phyloP scores from a whole-genome alignment of 345 rosid species.

The Euphorbia pulcherrima region DNA sequence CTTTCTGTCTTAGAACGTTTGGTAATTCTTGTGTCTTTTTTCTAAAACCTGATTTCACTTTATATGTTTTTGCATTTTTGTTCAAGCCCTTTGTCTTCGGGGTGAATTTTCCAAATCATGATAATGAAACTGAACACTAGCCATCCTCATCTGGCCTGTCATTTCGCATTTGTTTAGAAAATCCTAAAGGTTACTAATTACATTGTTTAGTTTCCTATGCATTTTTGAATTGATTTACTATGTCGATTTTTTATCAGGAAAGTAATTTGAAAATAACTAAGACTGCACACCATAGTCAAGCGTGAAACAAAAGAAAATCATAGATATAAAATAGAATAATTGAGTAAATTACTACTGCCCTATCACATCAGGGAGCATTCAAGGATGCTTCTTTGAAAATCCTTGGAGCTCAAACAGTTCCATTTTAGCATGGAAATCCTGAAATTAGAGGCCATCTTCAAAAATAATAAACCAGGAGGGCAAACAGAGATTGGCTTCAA shows the following conservation, averaged over 20 bases:
- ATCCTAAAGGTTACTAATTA: not conserved
- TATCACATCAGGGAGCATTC: not conserved
- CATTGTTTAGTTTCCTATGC: not conserved
- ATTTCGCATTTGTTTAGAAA: not conserved
- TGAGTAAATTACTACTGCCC: not conserved
- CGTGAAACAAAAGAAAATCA: slow-evolving; percentile 1
- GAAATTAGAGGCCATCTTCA: not conserved
- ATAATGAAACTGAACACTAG: not conserved
- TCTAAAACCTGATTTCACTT: not conserved
- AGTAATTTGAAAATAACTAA: not conserved
- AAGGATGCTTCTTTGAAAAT: not conserved
- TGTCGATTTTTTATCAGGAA: not conserved
- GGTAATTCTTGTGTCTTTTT: slow-evolving; percentile 40
- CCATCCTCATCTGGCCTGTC: not conserved
- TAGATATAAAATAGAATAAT: not conserved
- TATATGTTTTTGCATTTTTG: not conserved
- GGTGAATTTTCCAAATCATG: not conserved
- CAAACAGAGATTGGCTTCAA: not conserved
- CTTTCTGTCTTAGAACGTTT: slow-evolving; percentile 65
- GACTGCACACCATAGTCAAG: not conserved
- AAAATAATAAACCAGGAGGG: not conserved
- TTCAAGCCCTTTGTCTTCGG: not conserved
- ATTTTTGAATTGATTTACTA: not conserved
- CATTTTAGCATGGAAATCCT: not conserved
- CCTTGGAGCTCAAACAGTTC: too few relatives aligned